A percentile compares a stretch with the other conserved stretches of the same genome.
Evolutionary conservation across 2,329 filamentous ascomycete species (phyloP).

Genomic region (Aspergillus viridinutans): DNA sequence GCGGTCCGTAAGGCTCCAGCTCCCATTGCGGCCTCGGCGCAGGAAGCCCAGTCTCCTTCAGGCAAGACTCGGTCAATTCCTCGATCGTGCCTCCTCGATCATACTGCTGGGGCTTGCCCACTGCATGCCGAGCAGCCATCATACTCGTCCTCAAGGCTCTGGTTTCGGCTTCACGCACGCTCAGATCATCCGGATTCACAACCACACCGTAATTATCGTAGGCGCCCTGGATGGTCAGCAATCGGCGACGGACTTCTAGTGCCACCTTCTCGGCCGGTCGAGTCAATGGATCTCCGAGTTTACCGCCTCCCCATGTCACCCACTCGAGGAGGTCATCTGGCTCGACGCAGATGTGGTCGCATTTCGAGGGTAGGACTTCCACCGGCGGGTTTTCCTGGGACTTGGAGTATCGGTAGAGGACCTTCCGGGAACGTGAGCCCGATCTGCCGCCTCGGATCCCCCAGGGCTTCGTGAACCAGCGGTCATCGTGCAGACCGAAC

Average conservation of each 20-base stretch:
- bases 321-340: constrained; percentile 48
- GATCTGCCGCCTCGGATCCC: constrained; percentile 47
- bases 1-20: constrained; percentile 43
- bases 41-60: constrained; percentile 42
- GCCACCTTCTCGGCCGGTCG: constrained; percentile 44
- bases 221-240: constrained; percentile 44
- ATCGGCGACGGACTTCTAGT: constrained; percentile 43
- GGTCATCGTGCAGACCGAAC: constrained; percentile 47
- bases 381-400: constrained; percentile 28
- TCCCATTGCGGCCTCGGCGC: constrained; percentile 45
- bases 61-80: constrained; percentile 33
- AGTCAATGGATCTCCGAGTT: constrained; percentile 45
- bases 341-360: constrained; percentile 45
- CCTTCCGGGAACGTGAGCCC: constrained; percentile 41
- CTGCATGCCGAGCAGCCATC: constrained; percentile 17
- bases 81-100: constrained; percentile 43
- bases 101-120: constrained; percentile 28
- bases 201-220: constrained; percentile 45
- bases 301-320: constrained; percentile 50
- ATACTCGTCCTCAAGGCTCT: constrained; percentile 32
- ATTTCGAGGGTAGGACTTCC: constrained; percentile 43
- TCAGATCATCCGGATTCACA: constrained; percentile 33
- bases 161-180: constrained; percentile 36
- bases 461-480: constrained; percentile 50
- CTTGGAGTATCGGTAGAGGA: constrained; percentile 40